phyloP scores from a whole-genome alignment of 2,329 filamentous ascomycete species.

The Rutstroemia sp. region DNA sequence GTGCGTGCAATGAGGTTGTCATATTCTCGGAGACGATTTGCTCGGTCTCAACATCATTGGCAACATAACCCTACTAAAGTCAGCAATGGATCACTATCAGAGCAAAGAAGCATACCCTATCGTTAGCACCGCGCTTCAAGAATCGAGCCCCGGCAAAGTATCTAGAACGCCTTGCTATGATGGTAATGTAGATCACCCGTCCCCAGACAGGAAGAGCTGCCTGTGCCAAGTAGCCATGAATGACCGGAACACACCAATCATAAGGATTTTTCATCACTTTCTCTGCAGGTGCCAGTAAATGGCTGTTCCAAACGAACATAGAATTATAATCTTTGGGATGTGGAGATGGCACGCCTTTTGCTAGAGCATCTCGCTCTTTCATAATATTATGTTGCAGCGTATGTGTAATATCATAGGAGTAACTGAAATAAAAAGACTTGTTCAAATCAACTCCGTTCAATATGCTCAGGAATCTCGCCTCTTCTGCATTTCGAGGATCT shows the following conservation, averaged over 20 bases:
- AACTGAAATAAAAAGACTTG: constrained; percentile 95
- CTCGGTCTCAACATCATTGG: constrained; percentile 97
- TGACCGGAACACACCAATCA: constrained; percentile 93
- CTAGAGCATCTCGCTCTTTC: constrained; percentile 64
- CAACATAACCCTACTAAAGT: constrained; percentile 65
- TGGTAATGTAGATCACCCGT: constrained; percentile 80
- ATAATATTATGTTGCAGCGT: constrained; percentile 90
- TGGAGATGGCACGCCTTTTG: constrained; percentile 52
- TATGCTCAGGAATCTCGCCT: constrained; percentile 81
- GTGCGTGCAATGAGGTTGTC: constrained; percentile 91
- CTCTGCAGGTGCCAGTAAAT: constrained; percentile 72
- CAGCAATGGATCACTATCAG: constrained; percentile 4
- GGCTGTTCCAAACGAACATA: constrained; percentile 98
- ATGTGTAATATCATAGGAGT: constrained; percentile 91
- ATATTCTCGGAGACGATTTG: constrained; percentile 94
- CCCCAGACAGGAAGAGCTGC: constrained; percentile 80
- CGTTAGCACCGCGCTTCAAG: constrained; percentile 89
- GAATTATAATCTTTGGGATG: constrained; percentile 66
- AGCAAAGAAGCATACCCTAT: constrained; percentile 44
- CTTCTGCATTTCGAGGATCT: constrained; percentile 77
- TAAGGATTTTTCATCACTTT: constrained; percentile 69
- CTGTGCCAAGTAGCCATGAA: constrained; percentile 95
- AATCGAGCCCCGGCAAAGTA: constrained; percentile 94
- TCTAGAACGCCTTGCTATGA: constrained; percentile 86
- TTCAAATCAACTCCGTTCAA: constrained; percentile 87